phyloP scores from a whole-genome alignment of 805 yeast genomes.

The Sugiyamaella lignohabitans region DNA sequence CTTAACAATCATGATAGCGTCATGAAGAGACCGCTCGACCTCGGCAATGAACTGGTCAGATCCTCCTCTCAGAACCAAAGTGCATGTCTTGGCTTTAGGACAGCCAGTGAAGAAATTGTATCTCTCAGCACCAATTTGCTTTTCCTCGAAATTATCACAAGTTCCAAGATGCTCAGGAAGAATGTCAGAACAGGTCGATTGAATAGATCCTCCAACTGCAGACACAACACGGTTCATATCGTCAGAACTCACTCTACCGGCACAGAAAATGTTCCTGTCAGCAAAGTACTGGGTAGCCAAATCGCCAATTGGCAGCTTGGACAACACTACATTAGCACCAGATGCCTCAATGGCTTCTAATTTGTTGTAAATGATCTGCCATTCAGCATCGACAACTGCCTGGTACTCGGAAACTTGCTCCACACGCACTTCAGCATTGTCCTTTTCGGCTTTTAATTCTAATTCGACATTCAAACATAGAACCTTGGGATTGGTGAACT shows the following conservation, averaged over 20 bases:
- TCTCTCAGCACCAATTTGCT: slow-evolving; percentile 93
- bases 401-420: slow-evolving; percentile 92
- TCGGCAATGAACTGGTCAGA: slow-evolving; percentile 98
- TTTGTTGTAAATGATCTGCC: slow-evolving; percentile 87
- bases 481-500: slow-evolving; percentile 71
- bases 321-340: slow-evolving; percentile 89
- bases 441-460: slow-evolving; percentile 96
- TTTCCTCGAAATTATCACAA: slow-evolving; percentile 81
- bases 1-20: slow-evolving; percentile 97
- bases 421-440: slow-evolving; percentile 96
- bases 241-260: slow-evolving; percentile 85
- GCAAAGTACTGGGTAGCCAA: slow-evolving; percentile 98
- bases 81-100: slow-evolving; percentile 87
- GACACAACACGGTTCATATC: slow-evolving; percentile 88
- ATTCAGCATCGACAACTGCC: slow-evolving; percentile 97
- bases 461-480: slow-evolving; percentile 84
- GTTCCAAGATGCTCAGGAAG: slow-evolving; percentile 70
- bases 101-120: slow-evolving; percentile 91
- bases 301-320: slow-evolving; percentile 95
- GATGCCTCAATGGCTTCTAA: slow-evolving; percentile 72
- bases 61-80: slow-evolving; percentile 90
- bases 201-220: slow-evolving; percentile 91
- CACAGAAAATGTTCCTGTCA: slow-evolving; percentile 92
- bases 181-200: slow-evolving; percentile 60
- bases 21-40: slow-evolving; percentile 95